Base-by-base conservation (phyloP, 2,329 filamentous ascomycete genomes). In the Aspergillus sp. region DNA sequence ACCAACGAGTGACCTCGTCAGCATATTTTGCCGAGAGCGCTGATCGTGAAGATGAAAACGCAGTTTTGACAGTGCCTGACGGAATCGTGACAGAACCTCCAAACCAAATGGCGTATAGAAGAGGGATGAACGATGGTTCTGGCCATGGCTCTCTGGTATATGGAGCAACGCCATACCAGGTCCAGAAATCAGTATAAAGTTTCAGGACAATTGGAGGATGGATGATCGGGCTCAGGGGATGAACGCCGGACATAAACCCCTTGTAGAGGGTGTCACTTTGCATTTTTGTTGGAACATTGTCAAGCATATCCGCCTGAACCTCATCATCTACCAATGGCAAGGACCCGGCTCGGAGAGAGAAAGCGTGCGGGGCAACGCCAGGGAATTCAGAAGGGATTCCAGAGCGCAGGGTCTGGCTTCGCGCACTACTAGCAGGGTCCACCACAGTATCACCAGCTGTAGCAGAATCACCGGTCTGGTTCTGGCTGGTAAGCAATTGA, bases 101-200 rank as follows among this genome's bases (percentile, higher is more conserved):
- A 60, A 79, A 80, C 77, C 77, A 79, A 31, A 81, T 77, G 7
- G 77, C 77, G 59, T 77, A 77, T 4, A 81, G 64, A 4, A 79
- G 62, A 2, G 78, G 76, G 37, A 79, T 74, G 40, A 79, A 77
- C 0, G 74, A 75, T 1, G 75, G 72, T 44, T 76, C 73, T 1
- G 74, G 73, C 49, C 67, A 77, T 3, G 72, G 55, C 39, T 74
- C 68, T n/a, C 72, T 71, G 1, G 72, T 72, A 41, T 74, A 70
- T 66, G 37, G 71, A 69, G 27, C 27, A 9, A 9, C 11, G 45
- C 77, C 72, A 57, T 78, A 78, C 77, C 77, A 79, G 27, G 76
- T 65, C 77, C 78, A 79, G 57, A 81, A 79, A 3, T 68, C 66
- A 49, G 75, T 69, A 52, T 80, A 79, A 23, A 74, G 68, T 47